phyloP scores from a whole-genome alignment of 2,329 filamentous ascomycete species.

The Xylaria sp. region DNA sequence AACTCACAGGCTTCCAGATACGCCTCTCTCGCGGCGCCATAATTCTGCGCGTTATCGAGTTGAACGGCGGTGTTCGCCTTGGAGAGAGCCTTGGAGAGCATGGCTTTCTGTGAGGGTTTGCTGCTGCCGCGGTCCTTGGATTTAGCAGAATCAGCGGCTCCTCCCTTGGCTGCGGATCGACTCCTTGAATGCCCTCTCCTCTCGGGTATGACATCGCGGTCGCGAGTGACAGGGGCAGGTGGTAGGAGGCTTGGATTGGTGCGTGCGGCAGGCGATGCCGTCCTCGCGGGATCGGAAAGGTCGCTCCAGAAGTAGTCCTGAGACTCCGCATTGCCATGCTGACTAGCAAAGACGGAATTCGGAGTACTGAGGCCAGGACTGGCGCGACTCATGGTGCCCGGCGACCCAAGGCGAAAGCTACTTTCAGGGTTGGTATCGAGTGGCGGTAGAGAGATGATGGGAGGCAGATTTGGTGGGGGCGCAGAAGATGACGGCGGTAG shows the following conservation, averaged over 20 bases:
- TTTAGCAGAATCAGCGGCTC: constrained; percentile 57
- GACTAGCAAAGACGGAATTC: constrained; percentile 41
- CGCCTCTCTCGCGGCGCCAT: constrained; percentile 88
- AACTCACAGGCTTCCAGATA: constrained; percentile 92
- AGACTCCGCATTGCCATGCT: constrained; percentile 39
- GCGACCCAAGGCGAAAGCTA: constrained; percentile 32
- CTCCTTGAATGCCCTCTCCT: constrained; percentile 58
- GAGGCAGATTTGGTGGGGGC: constrained; percentile 54
- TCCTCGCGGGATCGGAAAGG: constrained; percentile 39
- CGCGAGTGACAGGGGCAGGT: constrained; percentile 44
- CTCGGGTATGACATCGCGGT: constrained; percentile 51
- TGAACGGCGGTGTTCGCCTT: constrained; percentile 97
- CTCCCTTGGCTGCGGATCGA: constrained; percentile 58
- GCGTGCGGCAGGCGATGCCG: constrained; percentile 42
- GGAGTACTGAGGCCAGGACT: constrained; percentile 42
- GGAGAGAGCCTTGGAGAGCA: constrained; percentile 94
- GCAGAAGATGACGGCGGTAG: constrained; percentile 48
- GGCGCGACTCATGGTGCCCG: constrained; percentile 41
- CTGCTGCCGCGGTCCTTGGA: constrained; percentile 52
- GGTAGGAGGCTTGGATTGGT: constrained; percentile 44
- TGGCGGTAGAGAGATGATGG: constrained; percentile 56
- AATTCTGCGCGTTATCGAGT: constrained; percentile 95
- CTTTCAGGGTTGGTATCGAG: constrained; percentile 49
- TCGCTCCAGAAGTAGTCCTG: constrained; percentile 47
- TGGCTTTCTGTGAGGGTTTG: constrained; percentile 83